Evolutionary conservation across 805 yeast species (phyloP).

Genomic region (Ogataea ganodermae): DNA sequence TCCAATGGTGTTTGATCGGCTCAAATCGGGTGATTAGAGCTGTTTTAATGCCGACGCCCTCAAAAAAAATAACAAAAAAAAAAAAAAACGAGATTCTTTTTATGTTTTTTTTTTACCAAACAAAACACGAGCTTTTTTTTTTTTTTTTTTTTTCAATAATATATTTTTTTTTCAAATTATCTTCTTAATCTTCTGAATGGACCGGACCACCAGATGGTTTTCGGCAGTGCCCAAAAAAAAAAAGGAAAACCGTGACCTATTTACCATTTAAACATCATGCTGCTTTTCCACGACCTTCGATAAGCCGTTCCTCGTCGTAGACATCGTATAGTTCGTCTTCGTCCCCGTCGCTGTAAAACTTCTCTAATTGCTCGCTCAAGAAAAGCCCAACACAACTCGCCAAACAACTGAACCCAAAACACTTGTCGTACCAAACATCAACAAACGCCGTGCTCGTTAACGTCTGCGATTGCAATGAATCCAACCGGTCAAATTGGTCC

Average conservation of each 20-base stretch:
- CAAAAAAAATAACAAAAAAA: background rate
- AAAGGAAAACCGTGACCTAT: background rate
- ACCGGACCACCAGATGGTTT: too few relatives aligned
- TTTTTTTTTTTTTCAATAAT: background rate
- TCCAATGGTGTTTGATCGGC: background rate
- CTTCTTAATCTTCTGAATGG: too few relatives aligned
- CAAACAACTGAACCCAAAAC: slow-evolving; percentile 47
- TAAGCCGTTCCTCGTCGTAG: slow-evolving; percentile 35
- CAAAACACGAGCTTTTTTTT: slow-evolving; percentile 5
- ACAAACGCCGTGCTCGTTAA: slow-evolving; percentile 36
- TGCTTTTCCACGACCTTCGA: slow-evolving; percentile 20
- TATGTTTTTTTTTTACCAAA: slow-evolving; percentile 2
- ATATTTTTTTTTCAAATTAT: too few relatives aligned
- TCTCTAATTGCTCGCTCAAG: slow-evolving; percentile 29
- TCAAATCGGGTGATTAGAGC: background rate
- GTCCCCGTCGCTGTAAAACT: slow-evolving; percentile 24
- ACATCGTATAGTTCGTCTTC: slow-evolving; percentile 19
- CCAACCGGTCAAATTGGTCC: slow-evolving; percentile 37
- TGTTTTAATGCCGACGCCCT: background rate
- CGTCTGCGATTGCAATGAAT: slow-evolving; percentile 5
- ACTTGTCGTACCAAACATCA: slow-evolving; percentile 54
- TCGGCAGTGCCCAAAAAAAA: background rate
- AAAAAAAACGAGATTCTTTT: background rate
- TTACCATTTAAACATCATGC: slow-evolving; percentile 1
- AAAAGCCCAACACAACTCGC: slow-evolving; percentile 33